Evolutionary conservation across 2,329 filamentous ascomycete genomes (phyloP), one percentile per base, ranked within the genome.

Genomic region (Aspergillus arachidicola): DNA sequence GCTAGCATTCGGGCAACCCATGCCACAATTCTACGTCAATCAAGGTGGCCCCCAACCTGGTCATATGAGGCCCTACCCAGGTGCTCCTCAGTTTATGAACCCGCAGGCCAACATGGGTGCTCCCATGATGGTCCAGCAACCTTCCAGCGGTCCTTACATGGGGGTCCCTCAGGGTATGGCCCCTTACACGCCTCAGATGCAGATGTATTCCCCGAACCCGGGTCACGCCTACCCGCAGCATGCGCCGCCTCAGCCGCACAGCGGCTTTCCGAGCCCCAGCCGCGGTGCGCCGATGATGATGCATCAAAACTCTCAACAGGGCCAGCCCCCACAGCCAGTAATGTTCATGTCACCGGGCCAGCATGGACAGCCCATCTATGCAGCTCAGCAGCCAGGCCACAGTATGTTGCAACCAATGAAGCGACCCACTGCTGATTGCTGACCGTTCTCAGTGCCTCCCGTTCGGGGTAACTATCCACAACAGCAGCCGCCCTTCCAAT

Each of bases 281-380:
- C 87, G 93, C 55, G 89, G 89, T 23, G 92, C 95, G 14, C 90
- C 92, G 2, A 93, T 96, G 89, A 98, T 98, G 94, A 91, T 90
- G 72, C 94, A 94, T 69, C 93, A 97, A 80, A 92, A 92, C 60
- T 97, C 94, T 32, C 94, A 97, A 73, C 94, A 96, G 76, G 93
- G 94, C 46, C 93, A 96, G 75, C 83, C 83, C 61, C 83, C 83
- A 55, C 82, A 88, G 82, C 72, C 87, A 83, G 80, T 94, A 86
- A 82, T 91, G 86, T 85, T 82, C 67, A 92, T 94, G 89, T 91
- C 89, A 71, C 90, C 90, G 50, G 89, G 84, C 59, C 90, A 90
- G 73, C 92, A 90, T 73, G 90, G 89, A 72, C 91, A 93, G 74
- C 90, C 91, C 43, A 87, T 88, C 59, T 93, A 90, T 77, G 83